Evolutionary conservation across 768 basidiomycete genomes (phyloP), one percentile per base, ranked within the genome.

Genomic region (Podaxis pistillaris): DNA sequence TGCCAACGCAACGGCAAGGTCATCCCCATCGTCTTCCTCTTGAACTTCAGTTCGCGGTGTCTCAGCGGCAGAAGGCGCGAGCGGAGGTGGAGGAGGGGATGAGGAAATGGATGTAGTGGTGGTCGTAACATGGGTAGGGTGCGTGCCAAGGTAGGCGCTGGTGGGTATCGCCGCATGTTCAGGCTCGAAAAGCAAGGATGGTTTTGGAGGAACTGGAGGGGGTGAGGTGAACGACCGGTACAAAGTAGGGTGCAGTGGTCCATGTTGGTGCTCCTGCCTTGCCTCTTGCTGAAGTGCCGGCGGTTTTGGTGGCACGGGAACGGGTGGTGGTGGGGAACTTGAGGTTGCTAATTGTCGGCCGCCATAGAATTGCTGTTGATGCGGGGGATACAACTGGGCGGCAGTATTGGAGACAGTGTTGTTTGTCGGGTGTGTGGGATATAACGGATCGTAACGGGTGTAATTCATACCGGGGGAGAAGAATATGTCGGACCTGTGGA

Each of bases 1-100:
- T 15, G 80, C 83, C 15, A 81, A 66, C 11, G 78, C 82, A 24
- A 79, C 66, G 15, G 79, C 79, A n/a, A 83, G 71, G 28, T 80
- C 82, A 30, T 80, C 78, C 40, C 80, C 76, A 36, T 74, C 73
- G 22, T 75, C 69, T 36, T 67, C 65, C 26, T 26, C 51, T 26
- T n/a, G 50, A 28, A 68, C 65, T n/a, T 54, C 60, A 26, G 22
- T n/a, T n/a, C 19, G 22, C 24, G 47, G 22, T 15, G 41, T 22
- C 36, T 22, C 19, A 2, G 17, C 30, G 8, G 28, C 37, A 37
- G 60, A 55, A 30, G 54, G 41, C 4, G 46, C 37, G 30, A 67
- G 64, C 7, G 67, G 59, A 46, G 62, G 67, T 47, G 68, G 66
- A 54, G 66, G 63, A 49, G 58, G 40, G 50, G 66, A 63, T 58